Base-by-base conservation (phyloP, 2,329 filamentous ascomycete genomes). In the Diaporthe aspalathi region DNA sequence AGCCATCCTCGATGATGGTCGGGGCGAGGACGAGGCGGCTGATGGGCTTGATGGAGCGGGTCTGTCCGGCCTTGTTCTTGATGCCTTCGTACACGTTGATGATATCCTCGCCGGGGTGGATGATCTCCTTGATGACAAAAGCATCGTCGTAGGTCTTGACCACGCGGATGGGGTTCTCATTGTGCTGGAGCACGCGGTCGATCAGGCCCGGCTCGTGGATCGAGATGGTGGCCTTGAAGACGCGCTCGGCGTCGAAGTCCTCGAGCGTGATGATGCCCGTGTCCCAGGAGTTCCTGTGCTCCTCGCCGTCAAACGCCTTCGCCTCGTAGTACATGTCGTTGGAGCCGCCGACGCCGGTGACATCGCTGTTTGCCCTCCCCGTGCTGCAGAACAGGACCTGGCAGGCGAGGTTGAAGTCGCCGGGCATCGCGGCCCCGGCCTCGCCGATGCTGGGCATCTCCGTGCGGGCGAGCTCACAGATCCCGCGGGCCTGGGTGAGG, bases 371-470 rank as follows among this genome's bases (percentile, higher is more conserved):
- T 27, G 69, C 47, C 29, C 11, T 63, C 27, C 66, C 53, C 2
- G 66, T 62, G 6, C 80, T 76, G 60, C 87, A 89, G 76, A 93
- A 93, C 0, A 97, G 83, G 12, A 87, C 88, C 1, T 90, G 90
- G 62, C 92, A 92, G 0, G 93, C 91, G n/a, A 86, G 84, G 79
- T 97, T 97, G 85, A 97, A 98, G 14, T 88, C 81, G 0, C 95
- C 95, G 0, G 95, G 94, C 7, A 97, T 84, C 2, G 80, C 79
- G 1, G 78, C 72, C 1, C 84, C 82, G 9, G 92, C 82, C 35
- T 86, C 78, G 7, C 85, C 81, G 45, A 91, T 84, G 67, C 87
- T 84, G 73, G 88, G 88, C 45, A 96, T 85, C 80, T 98, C 94
- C 1, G 83, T 77, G 3, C 89, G 85, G 1, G 93, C 94, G 17